Evolutionary conservation across 495 filamentous ascomycete species (phyloP), one percentile per base, ranked within the genome.

Genomic region (Aspergillus avenaceus): DNA sequence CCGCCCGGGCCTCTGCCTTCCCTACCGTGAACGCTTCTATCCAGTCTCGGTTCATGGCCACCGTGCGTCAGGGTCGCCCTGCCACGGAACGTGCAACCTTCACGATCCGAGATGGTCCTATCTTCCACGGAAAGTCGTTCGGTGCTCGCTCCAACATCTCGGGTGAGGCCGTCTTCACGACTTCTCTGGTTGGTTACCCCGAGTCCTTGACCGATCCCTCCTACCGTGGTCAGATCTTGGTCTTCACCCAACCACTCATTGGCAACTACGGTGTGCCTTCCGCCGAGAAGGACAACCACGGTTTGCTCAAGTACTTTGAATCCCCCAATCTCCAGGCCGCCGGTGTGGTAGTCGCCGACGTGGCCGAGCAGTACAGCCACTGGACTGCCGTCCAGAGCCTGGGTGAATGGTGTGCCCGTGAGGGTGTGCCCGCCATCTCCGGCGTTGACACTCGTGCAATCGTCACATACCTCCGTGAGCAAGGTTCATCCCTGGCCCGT

Each of bases 131-230:
- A 63, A 95, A 86, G 67, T 92, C 90, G 41, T 97, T 95, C 56
- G 91, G 91, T 55, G 91, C 91, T 55, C 88, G 89, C 66, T 79
- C 84, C 61, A 96, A 92, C 80, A 87, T 93, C 64, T 90, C 87
- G 51, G 91, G 91, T 50, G 91, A 97, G 71, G 91, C 91, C 37
- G 90, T 95, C 59, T 96, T 96, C 81, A 96, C 90, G 53, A 95
- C 90, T 46, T 92, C 88, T 23, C 78, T 91, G 50, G 91, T 96
- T 51, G 91, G 90, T 52, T 98, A 98, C 65, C 93, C 93, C 53
- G 95, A 98, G 74, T 96, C 92, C 37, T 83, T 99, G 82, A 97
- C 93, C 63, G 95, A 97, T 61, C 95, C 93, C 31, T 97, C 93
- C 25, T 99, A 99, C 78, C 91, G 95, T 57, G 95, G 95, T 37